Evolutionary conservation across 495 filamentous ascomycete genomes (phyloP).

Genomic region (Penicillium cinerascens): DNA sequence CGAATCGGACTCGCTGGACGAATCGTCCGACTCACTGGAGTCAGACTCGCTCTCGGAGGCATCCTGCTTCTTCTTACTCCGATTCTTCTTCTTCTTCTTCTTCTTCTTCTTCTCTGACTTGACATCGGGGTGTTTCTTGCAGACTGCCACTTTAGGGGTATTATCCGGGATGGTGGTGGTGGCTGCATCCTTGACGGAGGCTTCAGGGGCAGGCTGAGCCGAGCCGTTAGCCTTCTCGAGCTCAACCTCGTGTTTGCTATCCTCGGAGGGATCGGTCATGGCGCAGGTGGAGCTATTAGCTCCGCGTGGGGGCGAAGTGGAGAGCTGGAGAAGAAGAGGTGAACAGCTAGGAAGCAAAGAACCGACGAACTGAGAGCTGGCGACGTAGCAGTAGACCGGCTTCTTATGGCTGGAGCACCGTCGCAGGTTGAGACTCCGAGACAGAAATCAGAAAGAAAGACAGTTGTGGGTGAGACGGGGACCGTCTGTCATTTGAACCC

Average conservation of each 20-base stretch:
- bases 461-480: not conserved
- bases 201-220: slow-evolving; percentile 11
- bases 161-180: slow-evolving; percentile 20
- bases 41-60: slow-evolving; percentile 2
- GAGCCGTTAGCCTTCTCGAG: slow-evolving; percentile 25
- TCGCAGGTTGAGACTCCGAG: not conserved
- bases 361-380: too few species aligned
- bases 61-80: slow-evolving; percentile 22
- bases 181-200: slow-evolving; percentile 26
- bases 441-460: not conserved
- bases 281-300: slow-evolving; percentile 13
- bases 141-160: slow-evolving; percentile 28
- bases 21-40: not conserved
- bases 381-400: too few species aligned
- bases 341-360: not conserved
- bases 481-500: not conserved
- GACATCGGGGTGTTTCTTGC: slow-evolving; percentile 39
- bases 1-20: slow-evolving; percentile 23
- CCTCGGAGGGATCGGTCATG: slow-evolving; percentile 29
- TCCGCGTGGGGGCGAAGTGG: slow-evolving; percentile 11
- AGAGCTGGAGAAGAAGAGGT: not conserved
- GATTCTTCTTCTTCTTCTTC: slow-evolving; percentile 31
- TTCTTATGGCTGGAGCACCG: too few species aligned
- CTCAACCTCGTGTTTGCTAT: slow-evolving; percentile 29
- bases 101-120: slow-evolving; percentile 32